Conservation (phyloP, 306 rosid genomes). For the Rosa multiflora region DNA sequence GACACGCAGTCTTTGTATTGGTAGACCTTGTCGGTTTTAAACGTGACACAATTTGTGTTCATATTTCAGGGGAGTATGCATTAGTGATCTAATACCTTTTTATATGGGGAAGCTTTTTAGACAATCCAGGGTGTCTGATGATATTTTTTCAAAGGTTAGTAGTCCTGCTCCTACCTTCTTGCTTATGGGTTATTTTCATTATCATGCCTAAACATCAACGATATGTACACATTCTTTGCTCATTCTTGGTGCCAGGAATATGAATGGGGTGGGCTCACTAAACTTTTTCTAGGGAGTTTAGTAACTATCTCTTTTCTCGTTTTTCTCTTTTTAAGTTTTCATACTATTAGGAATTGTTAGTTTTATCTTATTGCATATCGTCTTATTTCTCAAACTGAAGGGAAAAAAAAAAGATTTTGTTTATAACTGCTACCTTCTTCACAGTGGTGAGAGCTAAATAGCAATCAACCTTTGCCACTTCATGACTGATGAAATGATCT, state of each 20-base stretch:
- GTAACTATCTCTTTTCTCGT: not conserved
- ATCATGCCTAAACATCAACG: not conserved
- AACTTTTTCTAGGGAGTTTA: not conserved
- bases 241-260: not conserved
- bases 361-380: not conserved
- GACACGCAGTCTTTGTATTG: not conserved
- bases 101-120: slow-evolving; percentile 64
- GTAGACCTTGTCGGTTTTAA: slow-evolving; percentile 12
- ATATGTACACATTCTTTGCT: not conserved
- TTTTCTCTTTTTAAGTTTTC: not conserved
- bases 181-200: not conserved
- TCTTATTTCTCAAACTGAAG: not conserved
- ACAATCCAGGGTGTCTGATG: slow-evolving; percentile 50
- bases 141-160: slow-evolving; percentile 51
- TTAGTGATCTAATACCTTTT: slow-evolving; percentile 67
- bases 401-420: no score
- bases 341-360: not conserved
- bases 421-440: not conserved
- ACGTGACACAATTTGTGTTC: not conserved
- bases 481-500: not conserved
- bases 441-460: not conserved
- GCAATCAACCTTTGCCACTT: not conserved
- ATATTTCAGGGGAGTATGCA: slow-evolving; percentile 65
- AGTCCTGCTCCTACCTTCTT: slow-evolving; percentile 24
- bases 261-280: not conserved